Base-by-base conservation (phyloP, 148 eudicot genomes). In the Rheum nobile region DNA sequence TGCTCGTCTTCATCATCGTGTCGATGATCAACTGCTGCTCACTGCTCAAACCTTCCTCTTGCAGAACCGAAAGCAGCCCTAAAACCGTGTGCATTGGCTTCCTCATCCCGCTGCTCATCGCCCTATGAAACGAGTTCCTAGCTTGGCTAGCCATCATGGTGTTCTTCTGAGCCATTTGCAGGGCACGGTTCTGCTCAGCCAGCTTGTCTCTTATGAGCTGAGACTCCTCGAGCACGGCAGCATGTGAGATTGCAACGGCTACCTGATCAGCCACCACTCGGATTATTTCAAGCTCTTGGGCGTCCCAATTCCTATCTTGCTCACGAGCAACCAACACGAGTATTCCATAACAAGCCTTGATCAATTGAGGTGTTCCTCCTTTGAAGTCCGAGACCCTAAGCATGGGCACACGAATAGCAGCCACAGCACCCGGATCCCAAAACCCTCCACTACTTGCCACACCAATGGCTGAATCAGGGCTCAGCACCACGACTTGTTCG, bases 31-130 rank as follows among this genome's bases (percentile, higher is more conserved):
- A 80, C 73, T 92, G 80, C 78, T 91, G 97, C 61, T 94, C 96
- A 41, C 95, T 4, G n/a, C 22, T 41, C n/a, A 41, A 29, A 24
- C n/a, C 28, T 12, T 59, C 50, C 4, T 74, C 71, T 21, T 38
- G 69, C 34, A 74, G 13, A 28, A 74, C 6, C 19, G 76, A 74
- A 35, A 61, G 70, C 76, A 74, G 26, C 4, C 50, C 76, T 4
- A 39, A 5, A 39, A 89, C 79, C 34, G 98, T 94, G 83, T 94
- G 96, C 97, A 94, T 91, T 48, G 98, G 98, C 38, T 88, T 94
- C 77, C 97, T 91, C 98, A 91, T 94, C 79, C 90, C 96, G 77
- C 86, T 87, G 78, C 88, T 94, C 98, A 94, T 91, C 16, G 91
- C 98, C 67, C 86, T 88, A 42, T 89, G 82, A 75, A 91, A 94